Conservation (phyloP, 371 early-diverging fungal genomes). For the Mortierella sp. region DNA sequence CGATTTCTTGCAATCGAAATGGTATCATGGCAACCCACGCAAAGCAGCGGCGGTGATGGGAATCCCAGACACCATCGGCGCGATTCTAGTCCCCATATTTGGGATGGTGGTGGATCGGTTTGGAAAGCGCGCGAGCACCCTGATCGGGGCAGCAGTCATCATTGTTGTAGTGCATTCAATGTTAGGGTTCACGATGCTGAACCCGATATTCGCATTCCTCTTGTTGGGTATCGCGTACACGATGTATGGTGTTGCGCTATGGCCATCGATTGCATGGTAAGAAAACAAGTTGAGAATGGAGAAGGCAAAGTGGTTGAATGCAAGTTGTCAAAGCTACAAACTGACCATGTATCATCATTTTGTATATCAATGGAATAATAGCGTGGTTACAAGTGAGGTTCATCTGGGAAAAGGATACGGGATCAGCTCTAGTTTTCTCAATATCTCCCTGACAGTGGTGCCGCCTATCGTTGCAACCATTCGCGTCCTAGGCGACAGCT, state of each 20-base stretch:
- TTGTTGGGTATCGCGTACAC: constrained; percentile 65
- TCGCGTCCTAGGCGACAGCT: constrained; percentile 57
- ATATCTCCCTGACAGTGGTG: constrained; percentile 64
- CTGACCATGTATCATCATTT: no score
- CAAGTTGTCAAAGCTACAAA: no score
- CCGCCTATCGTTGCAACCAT: constrained; percentile 67
- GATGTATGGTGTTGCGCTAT: constrained; percentile 70
- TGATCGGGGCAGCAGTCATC: constrained; percentile 58
- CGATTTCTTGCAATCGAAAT: constrained; percentile 70
- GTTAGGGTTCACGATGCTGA: constrained; percentile 60
- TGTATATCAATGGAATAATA: constrained; percentile 6
- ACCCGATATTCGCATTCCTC: constrained; percentile 61
- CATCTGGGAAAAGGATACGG: constrained; percentile 73
- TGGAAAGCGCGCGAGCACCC: constrained; percentile 57
- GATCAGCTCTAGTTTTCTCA: constrained; percentile 64
- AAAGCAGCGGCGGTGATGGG: constrained; percentile 70
- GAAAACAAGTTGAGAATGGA: no score
- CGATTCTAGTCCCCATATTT: constrained; percentile 63
- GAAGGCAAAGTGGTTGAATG: not conserved
- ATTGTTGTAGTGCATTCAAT: constrained; percentile 61
- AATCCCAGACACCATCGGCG: constrained; percentile 68
- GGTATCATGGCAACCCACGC: constrained; percentile 67
- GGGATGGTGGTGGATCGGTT: constrained; percentile 65
- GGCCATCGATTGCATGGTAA: constrained; percentile 68
- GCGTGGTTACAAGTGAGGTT: constrained; percentile 51